A percentile compares a stretch with the other conserved stretches of the same genome.
phyloP scores from a whole-genome alignment of 805 yeast genomes.

The Candida xiaguanensis region DNA sequence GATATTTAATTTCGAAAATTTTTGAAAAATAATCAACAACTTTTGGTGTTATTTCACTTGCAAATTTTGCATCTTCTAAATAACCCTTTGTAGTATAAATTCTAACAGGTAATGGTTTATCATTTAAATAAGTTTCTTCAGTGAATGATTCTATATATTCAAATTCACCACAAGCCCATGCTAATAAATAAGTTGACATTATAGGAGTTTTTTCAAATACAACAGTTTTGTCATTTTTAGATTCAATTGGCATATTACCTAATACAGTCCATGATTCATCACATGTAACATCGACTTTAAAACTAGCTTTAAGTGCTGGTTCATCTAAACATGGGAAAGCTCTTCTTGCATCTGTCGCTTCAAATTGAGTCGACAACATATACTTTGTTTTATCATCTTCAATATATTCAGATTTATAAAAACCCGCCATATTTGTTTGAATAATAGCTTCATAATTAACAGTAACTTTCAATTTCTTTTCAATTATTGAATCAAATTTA shows the following conservation, averaged over 20 bases:
- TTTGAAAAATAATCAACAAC: slow-evolving; percentile 48
- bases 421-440: slow-evolving; percentile 55
- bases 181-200: slow-evolving; percentile 55
- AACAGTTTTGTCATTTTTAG: slow-evolving; percentile 20
- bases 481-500: slow-evolving; percentile 40
- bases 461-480: slow-evolving; percentile 24
- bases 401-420: slow-evolving; percentile 45
- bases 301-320: slow-evolving; percentile 53
- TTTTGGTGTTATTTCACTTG: slow-evolving; percentile 44
- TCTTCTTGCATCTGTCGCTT: slow-evolving; percentile 56
- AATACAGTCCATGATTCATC: slow-evolving; percentile 33
- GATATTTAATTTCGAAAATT: slow-evolving; percentile 54
- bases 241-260: slow-evolving; percentile 44
- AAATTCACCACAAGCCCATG: slow-evolving; percentile 58
- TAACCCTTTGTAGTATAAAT: slow-evolving; percentile 52
- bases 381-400: slow-evolving; percentile 33
- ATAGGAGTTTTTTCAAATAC: slow-evolving; percentile 46
- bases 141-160: slow-evolving; percentile 50
- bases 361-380: slow-evolving; percentile 54
- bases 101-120: slow-evolving; percentile 44
- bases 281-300: slow-evolving; percentile 42
- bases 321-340: slow-evolving; percentile 60
- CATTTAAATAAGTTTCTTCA: slow-evolving; percentile 29
- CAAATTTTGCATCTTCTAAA: slow-evolving; percentile 44
- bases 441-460: slow-evolving; percentile 41